Base-by-base conservation (phyloP, 108 stramenopile species). In the Mayamaea pseudoterrestris region DNA sequence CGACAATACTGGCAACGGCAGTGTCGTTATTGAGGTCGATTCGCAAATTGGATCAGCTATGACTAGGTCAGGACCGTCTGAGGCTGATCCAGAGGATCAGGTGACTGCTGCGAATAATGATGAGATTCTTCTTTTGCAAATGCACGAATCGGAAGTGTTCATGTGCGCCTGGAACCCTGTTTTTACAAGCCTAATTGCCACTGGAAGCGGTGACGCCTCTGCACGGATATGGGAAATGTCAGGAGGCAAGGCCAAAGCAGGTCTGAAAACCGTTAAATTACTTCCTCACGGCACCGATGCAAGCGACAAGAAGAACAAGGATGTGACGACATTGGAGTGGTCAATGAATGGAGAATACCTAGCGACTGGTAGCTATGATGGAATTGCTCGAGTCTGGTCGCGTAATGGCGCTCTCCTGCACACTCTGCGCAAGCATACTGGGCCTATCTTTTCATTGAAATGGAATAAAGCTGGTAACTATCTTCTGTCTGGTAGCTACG, bases 101-200 rank as follows among this genome's bases (percentile, higher is more conserved):
- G 17, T 44, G 1, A 86, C 82, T n/a, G 57, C 57, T 35, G 73
- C 76, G 27, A 49, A 43, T n/a, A 60, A 68, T 9, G 46, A 65
- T 5, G 73, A 85, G 31, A 78, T 86, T 44, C 64, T 86, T 35
- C 77, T 76, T 29, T 56, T 93, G 31, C 71, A 77, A 28, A 74
- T 80, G 63, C 90, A 93, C 55, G 68, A 78, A 1, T 87, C 85
- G 0, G 93, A 97, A 65, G 96, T 97, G 3, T 94, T 94, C 73
- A 94, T 94, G 90, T 94, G 91, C 49, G 90, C 89, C 4, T 97
- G 96, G 96, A 97, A 94, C 78, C 93, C 93, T 18, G 65, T 81
- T 35, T 76, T 61, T 50, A 83, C 84, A 17, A 74, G 90, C 49
- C 69, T 89, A 11, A 87, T 97, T 44, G 96, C 96, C 35, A 92